A percentile compares a stretch with the other conserved stretches of the same genome.
phyloP scores from a whole-genome alignment of 495 filamentous ascomycete genomes.

The Neurospora sp. region DNA sequence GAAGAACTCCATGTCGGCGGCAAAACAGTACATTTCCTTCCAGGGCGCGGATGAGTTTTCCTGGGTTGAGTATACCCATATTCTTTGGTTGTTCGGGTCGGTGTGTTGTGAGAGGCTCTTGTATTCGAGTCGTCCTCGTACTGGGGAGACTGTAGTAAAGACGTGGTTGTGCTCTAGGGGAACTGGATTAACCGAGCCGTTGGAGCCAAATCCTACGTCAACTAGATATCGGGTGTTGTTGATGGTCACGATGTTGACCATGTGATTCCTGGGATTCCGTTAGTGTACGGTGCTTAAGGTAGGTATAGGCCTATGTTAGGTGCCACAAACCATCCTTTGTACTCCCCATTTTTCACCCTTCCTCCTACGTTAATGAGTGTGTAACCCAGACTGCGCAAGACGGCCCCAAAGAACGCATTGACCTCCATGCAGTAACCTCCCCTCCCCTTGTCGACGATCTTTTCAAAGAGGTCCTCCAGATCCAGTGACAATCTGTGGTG shows the following conservation, averaged over 20 bases:
- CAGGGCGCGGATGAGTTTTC: slow-evolving; percentile 16
- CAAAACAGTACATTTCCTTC: slow-evolving; percentile 33
- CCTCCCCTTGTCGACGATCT: slow-evolving; percentile 42
- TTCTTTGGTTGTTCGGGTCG: slow-evolving; percentile 14
- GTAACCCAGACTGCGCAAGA: slow-evolving; percentile 56
- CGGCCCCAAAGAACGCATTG: slow-evolving; percentile 54
- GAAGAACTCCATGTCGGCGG: slow-evolving; percentile 31
- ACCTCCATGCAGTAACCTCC: slow-evolving; percentile 77
- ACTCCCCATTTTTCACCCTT: slow-evolving; percentile 23
- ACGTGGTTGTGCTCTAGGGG: slow-evolving; percentile 14
- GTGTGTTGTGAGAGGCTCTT: slow-evolving; percentile 17
- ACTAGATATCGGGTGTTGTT: slow-evolving; percentile 42
- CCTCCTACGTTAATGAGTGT: slow-evolving; percentile 37
- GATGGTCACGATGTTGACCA: slow-evolving; percentile 58
- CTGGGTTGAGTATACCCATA: slow-evolving; percentile 35
- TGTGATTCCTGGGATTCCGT: slow-evolving; percentile 45
- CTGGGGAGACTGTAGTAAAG: slow-evolving; percentile 4
- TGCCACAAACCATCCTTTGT: slow-evolving; percentile 27
- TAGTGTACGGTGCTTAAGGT: not conserved
- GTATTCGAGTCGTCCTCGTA: slow-evolving; percentile 15
- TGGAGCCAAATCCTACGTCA: slow-evolving; percentile 62
- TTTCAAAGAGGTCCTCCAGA: slow-evolving; percentile 49
- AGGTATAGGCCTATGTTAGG: not conserved
- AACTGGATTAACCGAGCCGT: slow-evolving; percentile 24
- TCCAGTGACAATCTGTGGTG: slow-evolving; percentile 44